Conservation (phyloP, 129 eudicot genomes). For the Helianthus tuberosus region DNA sequence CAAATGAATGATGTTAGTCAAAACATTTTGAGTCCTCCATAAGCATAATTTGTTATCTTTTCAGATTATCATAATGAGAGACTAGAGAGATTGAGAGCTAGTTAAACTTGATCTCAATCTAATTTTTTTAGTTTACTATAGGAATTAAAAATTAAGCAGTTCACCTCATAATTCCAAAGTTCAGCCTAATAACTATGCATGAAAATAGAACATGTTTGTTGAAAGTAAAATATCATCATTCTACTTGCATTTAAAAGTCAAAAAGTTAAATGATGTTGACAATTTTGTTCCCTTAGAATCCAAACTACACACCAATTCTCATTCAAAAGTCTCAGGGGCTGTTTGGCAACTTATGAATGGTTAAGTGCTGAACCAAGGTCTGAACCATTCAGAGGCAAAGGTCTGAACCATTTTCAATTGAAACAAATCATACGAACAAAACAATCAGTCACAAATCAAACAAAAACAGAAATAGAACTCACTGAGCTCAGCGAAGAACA, state of each 20-base stretch:
- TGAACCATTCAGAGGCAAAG: no score
- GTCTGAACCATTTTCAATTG: neutral
- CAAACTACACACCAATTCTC: slow-evolving; percentile 11
- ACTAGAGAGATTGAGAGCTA: neutral
- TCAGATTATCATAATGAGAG: neutral
- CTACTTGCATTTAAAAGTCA: slow-evolving; percentile 1
- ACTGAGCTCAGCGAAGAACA: slow-evolving; percentile 89
- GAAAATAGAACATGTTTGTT: neutral
- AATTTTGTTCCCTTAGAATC: slow-evolving; percentile 22
- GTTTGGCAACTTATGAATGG: no score
- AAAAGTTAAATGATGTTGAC: slow-evolving; percentile 26
- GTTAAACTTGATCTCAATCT: neutral
- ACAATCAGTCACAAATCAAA: slow-evolving; percentile 9
- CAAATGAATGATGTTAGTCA: slow-evolving; percentile 3
- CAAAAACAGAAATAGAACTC: slow-evolving; percentile 26
- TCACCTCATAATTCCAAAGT: neutral
- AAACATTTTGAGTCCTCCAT: neutral
- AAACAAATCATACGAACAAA: slow-evolving; percentile 1
- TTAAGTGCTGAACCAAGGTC: no score
- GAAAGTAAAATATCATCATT: neutral
- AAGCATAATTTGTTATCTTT: neutral
- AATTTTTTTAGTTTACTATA: neutral
- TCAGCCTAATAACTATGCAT: neutral
- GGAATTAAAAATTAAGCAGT: neutral
- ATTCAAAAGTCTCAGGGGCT: neutral